phyloP scores from a whole-genome alignment of 2,329 filamentous ascomycete genomes.

The Trichophyton verrucosum region DNA sequence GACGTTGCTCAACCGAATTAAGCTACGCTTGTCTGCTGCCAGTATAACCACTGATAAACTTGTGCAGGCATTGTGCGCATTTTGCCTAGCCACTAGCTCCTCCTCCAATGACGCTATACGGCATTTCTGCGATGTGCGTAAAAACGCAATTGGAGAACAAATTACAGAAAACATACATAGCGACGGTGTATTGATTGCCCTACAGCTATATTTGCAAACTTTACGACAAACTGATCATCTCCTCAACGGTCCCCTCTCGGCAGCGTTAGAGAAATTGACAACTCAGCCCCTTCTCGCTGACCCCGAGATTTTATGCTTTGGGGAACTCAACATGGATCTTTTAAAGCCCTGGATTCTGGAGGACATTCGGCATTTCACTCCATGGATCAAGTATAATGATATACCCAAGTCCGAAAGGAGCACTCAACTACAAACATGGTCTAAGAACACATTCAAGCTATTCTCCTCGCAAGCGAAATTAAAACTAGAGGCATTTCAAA shows the following conservation, averaged over 20 bases:
- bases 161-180: constrained; percentile 41
- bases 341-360: constrained; percentile 69
- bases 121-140: constrained; percentile 64
- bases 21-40: constrained; percentile 39
- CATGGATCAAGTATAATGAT: constrained; percentile 75
- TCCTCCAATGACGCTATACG: constrained; percentile 65
- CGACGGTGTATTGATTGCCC: constrained; percentile 47
- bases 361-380: constrained; percentile 72
- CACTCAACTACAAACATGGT: constrained; percentile 53
- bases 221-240: constrained; percentile 64
- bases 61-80: constrained; percentile 65
- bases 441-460: constrained; percentile 45
- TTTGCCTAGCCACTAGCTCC: constrained; percentile 68
- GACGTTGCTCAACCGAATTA: constrained; percentile 53
- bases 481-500: constrained; percentile 46
- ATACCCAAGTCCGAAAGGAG: constrained; percentile 48
- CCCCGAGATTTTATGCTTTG: constrained; percentile 49
- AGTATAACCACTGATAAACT: constrained; percentile 39
- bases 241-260: constrained; percentile 58
- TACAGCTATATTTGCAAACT: constrained; percentile 65
- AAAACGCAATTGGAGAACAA: constrained; percentile 52
- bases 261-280: constrained; percentile 58
- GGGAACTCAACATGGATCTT: constrained; percentile 64
- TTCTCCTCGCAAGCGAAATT: constrained; percentile 51
- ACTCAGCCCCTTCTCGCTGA: constrained; percentile 60